Percentiles rank a stretch among this genome's conserved stretches.
Evolutionary conservation across 2,329 filamentous ascomycete species (phyloP).

Genomic region (Aspergillus amoenus): DNA sequence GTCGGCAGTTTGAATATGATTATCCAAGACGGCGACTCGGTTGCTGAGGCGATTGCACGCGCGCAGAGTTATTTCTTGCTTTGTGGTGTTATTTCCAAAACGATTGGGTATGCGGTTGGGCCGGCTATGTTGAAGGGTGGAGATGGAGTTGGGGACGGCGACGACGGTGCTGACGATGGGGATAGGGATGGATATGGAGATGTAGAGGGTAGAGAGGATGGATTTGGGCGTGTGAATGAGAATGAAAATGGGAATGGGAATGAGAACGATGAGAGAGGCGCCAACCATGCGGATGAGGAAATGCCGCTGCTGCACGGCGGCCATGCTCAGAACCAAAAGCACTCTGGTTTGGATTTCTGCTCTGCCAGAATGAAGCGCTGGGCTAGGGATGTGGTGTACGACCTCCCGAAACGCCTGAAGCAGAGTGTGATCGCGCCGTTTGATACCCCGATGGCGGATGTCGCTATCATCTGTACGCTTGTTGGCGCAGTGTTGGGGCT

Average conservation of each 20-base stretch:
- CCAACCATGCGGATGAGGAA: slow-evolving; percentile 41
- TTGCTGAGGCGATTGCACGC: slow-evolving; percentile 52
- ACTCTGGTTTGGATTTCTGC: slow-evolving; percentile 7
- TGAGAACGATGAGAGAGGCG: slow-evolving; percentile 1
- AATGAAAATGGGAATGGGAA: not conserved
- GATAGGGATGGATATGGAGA: slow-evolving; percentile 8
- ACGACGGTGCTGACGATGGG: slow-evolving; percentile 24
- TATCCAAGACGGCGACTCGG: slow-evolving; percentile 43
- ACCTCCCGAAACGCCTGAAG: slow-evolving; percentile 33
- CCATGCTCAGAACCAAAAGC: slow-evolving; percentile 17
- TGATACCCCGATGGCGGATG: slow-evolving; percentile 57
- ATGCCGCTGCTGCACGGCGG: slow-evolving; percentile 53
- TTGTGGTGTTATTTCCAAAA: slow-evolving; percentile 63
- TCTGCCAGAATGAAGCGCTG: not conserved
- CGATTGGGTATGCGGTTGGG: slow-evolving; percentile 63
- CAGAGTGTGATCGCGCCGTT: slow-evolving; percentile 37
- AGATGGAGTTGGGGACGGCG: slow-evolving; percentile 26
- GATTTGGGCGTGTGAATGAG: not conserved
- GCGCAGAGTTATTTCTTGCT: slow-evolving; percentile 67
- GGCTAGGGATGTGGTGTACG: slow-evolving; percentile 21
- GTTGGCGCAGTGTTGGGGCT: slow-evolving; percentile 61
- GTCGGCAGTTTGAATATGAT: slow-evolving; percentile 59
- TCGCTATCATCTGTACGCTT: slow-evolving; percentile 60
- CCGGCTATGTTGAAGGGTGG: slow-evolving; percentile 55
- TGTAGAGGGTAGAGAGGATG: not conserved